Evolutionary conservation across 2,329 filamentous ascomycete genomes (phyloP).

Genomic region (Penicillium digitatum): DNA sequence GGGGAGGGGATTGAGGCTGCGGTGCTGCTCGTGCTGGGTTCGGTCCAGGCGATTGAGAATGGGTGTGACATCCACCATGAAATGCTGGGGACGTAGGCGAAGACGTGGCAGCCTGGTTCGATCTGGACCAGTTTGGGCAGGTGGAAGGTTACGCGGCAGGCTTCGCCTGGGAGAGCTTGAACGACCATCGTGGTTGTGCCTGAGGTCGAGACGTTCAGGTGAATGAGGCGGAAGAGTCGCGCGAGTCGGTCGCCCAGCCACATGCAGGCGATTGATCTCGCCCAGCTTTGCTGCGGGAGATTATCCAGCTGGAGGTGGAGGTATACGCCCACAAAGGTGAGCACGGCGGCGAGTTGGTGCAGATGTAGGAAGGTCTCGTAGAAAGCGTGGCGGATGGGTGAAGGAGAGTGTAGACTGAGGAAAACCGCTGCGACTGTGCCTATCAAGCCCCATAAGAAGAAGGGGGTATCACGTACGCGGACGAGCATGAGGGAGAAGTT

Average conservation of each 20-base stretch:
- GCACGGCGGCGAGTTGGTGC: constrained; percentile 44
- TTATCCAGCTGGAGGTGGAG: constrained; percentile 42
- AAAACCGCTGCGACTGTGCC: constrained; percentile 42
- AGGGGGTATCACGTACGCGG: constrained; percentile 36
- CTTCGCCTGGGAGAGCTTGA: constrained; percentile 58
- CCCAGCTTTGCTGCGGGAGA: constrained; percentile 42
- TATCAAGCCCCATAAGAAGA: constrained; percentile 46
- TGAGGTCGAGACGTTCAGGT: constrained; percentile 52
- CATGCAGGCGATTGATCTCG: constrained; percentile 34
- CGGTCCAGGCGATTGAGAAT: constrained; percentile 48
- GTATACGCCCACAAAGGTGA: constrained; percentile 45
- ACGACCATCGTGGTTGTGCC: constrained; percentile 52
- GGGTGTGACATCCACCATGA: constrained; percentile 49
- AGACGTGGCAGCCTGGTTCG: constrained; percentile 57
- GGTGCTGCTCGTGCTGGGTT: constrained; percentile 23
- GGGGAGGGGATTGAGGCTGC: constrained; percentile 13
- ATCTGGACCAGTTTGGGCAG: constrained; percentile 53
- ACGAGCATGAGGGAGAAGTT: constrained; percentile 32
- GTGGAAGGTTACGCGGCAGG: constrained; percentile 59
- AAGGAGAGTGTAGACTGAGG: constrained; percentile 44
- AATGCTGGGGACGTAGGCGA: constrained; percentile 55
- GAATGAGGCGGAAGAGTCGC: constrained; percentile 49
- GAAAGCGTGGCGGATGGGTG: constrained; percentile 83
- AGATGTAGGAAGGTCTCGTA: constrained; percentile 79
- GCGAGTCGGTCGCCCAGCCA: constrained; percentile 45